These are phyloP conservation scores for Claviceps humidiphila DNA, from an alignment of 2,329 filamentous ascomycete species.

Conservation along the genomic window DNA sequence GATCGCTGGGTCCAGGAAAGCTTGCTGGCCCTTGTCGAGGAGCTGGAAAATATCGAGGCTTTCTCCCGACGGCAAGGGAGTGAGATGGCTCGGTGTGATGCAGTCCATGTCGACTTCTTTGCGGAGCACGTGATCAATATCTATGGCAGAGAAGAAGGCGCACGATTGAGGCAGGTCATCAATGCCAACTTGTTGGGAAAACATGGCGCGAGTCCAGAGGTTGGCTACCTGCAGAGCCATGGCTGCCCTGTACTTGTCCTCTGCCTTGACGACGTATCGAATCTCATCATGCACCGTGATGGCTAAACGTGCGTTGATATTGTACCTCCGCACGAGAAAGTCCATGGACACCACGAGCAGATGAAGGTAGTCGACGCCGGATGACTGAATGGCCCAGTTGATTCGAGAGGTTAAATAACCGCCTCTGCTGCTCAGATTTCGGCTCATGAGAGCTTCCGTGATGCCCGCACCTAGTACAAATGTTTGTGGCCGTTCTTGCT, in stretches of 20 bases:
- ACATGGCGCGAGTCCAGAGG: conserved; percentile 95
- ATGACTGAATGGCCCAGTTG: conserved; percentile 98
- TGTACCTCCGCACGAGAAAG: conserved; percentile 75
- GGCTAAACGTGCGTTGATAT: conserved; percentile 69
- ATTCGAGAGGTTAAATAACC: conserved; percentile 93
- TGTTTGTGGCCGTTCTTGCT: conserved; percentile 81
- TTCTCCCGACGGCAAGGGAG: conserved; percentile 71
- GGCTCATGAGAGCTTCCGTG: conserved; percentile 83
- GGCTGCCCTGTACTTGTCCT: conserved; percentile 78
- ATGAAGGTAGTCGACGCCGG: conserved; percentile 92
- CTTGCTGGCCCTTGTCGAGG: conserved; percentile 55
- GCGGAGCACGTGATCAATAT: conserved; percentile 87
- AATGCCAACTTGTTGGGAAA: conserved; percentile 91
- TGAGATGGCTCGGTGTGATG: conserved; percentile 73
- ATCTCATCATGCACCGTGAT: conserved; percentile 98
- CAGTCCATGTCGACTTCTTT: conserved; percentile 99
- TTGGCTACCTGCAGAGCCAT: conserved; percentile 92
- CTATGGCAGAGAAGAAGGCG: conserved; percentile 90
- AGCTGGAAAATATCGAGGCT: conserved; percentile 72
- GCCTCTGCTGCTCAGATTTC: conserved; percentile 73
- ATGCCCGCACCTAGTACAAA: conserved; percentile 91
- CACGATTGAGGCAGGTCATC: conserved; percentile 87
- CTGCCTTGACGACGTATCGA: conserved; percentile 72
- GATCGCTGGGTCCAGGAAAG: conserved; percentile 54
- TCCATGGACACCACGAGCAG: conserved; percentile 91